A percentile compares a stretch with the other conserved stretches of the same genome.
Evolutionary conservation across 352 stramenopile species (phyloP).

Genomic region (Globisporangium iwayamae): DNA sequence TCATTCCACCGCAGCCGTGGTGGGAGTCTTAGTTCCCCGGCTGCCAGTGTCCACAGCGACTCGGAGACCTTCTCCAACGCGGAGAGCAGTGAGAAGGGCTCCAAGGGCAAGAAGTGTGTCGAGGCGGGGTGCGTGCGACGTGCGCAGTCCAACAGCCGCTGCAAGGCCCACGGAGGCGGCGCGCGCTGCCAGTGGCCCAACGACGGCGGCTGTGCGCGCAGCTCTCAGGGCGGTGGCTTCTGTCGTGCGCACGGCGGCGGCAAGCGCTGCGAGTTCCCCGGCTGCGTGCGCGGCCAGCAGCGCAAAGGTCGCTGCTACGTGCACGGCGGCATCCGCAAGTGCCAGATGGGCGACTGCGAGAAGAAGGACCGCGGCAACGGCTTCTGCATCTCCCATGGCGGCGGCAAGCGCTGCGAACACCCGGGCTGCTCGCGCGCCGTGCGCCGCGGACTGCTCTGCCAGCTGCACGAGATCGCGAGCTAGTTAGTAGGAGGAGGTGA

Average conservation of each 20-base stretch:
- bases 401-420: constrained; percentile 29
- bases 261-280: constrained; percentile 75
- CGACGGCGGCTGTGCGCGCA: constrained; percentile 57
- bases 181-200: constrained; percentile 65
- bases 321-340: constrained; percentile 81
- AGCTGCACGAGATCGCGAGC: constrained; percentile 20
- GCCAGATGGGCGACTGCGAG: constrained; percentile 64
- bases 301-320: constrained; percentile 84
- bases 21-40: background rate
- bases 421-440: constrained; percentile 27
- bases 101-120: constrained; percentile 79
- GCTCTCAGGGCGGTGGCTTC: constrained; percentile 75
- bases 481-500: background rate
- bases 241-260: constrained; percentile 77
- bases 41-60: background rate
- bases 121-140: constrained; percentile 53
- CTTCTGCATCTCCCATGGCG: constrained; percentile 41
- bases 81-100: constrained; percentile 14
- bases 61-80: background rate
- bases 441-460: constrained; percentile 27
- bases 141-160: constrained; percentile 80
- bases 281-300: constrained; percentile 68
- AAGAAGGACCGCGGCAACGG: constrained; percentile 85
- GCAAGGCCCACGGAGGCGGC: constrained; percentile 74
- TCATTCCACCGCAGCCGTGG: background rate